phyloP scores from a whole-genome alignment of 1,139 yeast genomes.

The Hyphopichia fennica region DNA sequence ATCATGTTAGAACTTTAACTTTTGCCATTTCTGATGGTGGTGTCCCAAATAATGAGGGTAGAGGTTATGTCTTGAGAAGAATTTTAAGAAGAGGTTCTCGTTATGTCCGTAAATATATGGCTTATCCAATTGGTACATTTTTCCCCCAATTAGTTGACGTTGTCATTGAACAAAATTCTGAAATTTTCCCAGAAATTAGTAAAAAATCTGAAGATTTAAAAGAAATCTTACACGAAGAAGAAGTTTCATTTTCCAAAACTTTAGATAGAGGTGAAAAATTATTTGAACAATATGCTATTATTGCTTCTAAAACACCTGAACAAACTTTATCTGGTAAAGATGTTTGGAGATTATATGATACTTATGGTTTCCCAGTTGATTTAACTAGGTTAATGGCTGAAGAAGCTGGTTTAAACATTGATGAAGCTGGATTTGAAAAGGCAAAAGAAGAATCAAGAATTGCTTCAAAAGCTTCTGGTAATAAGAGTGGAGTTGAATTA shows the following conservation, averaged over 20 bases:
- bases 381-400: slow-evolving; percentile 98
- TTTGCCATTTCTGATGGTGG: slow-evolving; percentile 98
- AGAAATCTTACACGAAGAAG: slow-evolving; percentile 95
- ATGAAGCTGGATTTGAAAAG: slow-evolving; percentile 85
- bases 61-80: slow-evolving; percentile 97
- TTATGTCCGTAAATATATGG: slow-evolving; percentile 93
- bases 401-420: slow-evolving; percentile 92
- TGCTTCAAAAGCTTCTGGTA: slow-evolving; percentile 88
- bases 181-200: slow-evolving; percentile 86
- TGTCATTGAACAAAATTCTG: slow-evolving; percentile 82
- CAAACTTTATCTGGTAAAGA: slow-evolving; percentile 87
- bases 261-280: slow-evolving; percentile 97
- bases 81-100: slow-evolving; percentile 97
- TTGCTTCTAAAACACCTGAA: slow-evolving; percentile 73
- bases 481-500: slow-evolving; percentile 55
- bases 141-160: slow-evolving; percentile 92
- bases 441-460: slow-evolving; percentile 88
- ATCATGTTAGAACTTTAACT: slow-evolving; percentile 94
- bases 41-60: slow-evolving; percentile 98
- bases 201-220: slow-evolving; percentile 72
- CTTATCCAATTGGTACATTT: slow-evolving; percentile 91
- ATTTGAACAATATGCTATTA: slow-evolving; percentile 87
- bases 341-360: slow-evolving; percentile 97
- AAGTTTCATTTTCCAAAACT: slow-evolving; percentile 89
- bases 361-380: slow-evolving; percentile 99